A percentile compares a stretch with the other conserved stretches of the same genome.
These are phyloP conservation scores for Coniochaeta hoffmannii DNA, from an alignment of 2,329 filamentous ascomycete genomes.

Conservation along the genomic window DNA sequence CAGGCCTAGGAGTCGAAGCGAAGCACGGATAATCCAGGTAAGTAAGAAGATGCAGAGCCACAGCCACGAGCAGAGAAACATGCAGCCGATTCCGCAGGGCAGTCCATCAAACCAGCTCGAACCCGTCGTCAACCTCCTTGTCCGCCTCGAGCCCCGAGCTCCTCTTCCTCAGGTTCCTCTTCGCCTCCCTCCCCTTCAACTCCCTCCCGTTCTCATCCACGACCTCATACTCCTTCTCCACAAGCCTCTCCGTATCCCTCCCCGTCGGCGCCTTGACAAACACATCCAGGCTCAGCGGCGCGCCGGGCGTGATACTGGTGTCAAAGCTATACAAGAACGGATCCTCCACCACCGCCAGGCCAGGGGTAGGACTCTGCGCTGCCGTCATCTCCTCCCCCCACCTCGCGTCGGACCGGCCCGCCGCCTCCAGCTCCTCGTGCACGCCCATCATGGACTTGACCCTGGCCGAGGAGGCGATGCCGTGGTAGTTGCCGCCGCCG, in stretches of 20 bases:
- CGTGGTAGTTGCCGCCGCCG: slow-evolving; percentile 15
- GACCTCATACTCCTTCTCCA: slow-evolving; percentile 41
- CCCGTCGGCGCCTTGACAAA: slow-evolving; percentile 26
- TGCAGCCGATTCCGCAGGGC: background rate
- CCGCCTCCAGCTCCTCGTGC: slow-evolving; percentile 22
- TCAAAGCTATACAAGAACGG: slow-evolving; percentile 38
- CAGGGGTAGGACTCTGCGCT: too few species aligned
- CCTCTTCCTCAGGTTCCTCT: slow-evolving; percentile 27
- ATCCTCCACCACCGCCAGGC: slow-evolving; percentile 17
- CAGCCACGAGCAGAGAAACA: background rate
- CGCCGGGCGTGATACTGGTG: slow-evolving; percentile 27
- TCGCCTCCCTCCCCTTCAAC: slow-evolving; percentile 35
- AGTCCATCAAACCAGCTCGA: slow-evolving; percentile 27
- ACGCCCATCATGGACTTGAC: slow-evolving; percentile 25
- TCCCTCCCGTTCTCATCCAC: slow-evolving; percentile 36
- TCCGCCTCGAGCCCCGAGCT: slow-evolving; percentile 14
- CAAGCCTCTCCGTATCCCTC: slow-evolving; percentile 33
- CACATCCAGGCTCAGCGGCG: slow-evolving; percentile 28
- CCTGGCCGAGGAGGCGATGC: slow-evolving; percentile 17
- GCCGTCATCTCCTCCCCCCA: too few species aligned
- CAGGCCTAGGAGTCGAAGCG: background rate
- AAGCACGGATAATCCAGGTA: background rate
- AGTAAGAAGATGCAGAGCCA: background rate
- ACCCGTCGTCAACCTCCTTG: slow-evolving; percentile 28
- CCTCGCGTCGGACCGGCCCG: background rate